Conservation (phyloP, 2,329 filamentous ascomycete species). For the Teratosphaeria zuluensis region DNA sequence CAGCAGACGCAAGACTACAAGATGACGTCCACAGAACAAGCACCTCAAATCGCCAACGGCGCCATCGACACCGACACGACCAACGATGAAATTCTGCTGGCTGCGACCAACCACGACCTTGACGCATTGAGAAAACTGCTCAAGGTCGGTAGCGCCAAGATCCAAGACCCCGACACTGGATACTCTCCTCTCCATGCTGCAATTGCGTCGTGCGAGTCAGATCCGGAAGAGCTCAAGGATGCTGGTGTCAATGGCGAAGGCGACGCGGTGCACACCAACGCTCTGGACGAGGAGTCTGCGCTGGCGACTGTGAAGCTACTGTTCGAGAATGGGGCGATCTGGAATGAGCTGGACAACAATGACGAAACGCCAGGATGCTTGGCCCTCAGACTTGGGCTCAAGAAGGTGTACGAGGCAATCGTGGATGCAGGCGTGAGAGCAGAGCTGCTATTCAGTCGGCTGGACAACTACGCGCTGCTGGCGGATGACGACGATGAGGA, state of each 20-base stretch:
- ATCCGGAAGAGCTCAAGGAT: constrained; percentile 26
- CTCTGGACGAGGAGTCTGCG: constrained; percentile 46
- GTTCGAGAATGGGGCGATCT: constrained; percentile 82
- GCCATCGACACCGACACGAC: constrained; percentile 33
- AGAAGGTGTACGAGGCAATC: constrained; percentile 66
- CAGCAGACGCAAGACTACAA: background rate
- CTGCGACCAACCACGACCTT: constrained; percentile 58
- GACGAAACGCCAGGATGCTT: constrained; percentile 89
- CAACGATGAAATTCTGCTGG: constrained; percentile 54
- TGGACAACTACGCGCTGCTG: constrained; percentile 73
- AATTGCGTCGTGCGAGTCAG: constrained; percentile 53
- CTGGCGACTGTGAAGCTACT: constrained; percentile 63
- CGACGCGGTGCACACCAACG: constrained; percentile 24
- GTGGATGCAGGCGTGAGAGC: constrained; percentile 86
- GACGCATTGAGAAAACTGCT: constrained; percentile 60
- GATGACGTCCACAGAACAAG: background rate
- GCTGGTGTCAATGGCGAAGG: constrained; percentile 21
- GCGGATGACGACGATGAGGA: constrained; percentile 47
- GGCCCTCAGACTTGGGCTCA: constrained; percentile 58
- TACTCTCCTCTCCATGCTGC: constrained; percentile 84
- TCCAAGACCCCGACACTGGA: constrained; percentile 75
- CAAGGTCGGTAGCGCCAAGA: constrained; percentile 54
- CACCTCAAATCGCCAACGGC: background rate
- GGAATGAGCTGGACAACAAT: constrained; percentile 85
- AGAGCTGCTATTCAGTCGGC: constrained; percentile 71